A percentile compares a stretch with the other conserved stretches of the same genome.
phyloP scores from a whole-genome alignment of 768 basidiomycete genomes.

The Fomitopsis serialis region DNA sequence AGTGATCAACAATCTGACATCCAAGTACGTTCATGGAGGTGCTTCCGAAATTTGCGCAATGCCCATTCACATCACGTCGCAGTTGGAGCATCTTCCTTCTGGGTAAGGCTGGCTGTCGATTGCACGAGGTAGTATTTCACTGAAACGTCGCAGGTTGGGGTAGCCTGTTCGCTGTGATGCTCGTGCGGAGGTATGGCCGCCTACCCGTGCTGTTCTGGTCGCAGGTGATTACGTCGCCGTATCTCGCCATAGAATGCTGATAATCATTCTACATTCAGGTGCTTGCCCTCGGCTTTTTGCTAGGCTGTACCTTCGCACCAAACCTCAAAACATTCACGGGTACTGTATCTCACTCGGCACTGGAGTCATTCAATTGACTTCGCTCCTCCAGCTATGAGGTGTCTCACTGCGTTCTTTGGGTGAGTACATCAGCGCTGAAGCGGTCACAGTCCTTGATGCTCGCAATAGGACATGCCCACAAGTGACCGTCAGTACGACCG shows the following conservation, averaged over 20 bases:
- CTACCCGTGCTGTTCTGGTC: constrained; percentile 71
- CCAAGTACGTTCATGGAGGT: constrained; percentile 28
- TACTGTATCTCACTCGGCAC: constrained; percentile 12
- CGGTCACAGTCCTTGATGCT: neutral
- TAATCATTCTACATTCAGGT: too few species aligned
- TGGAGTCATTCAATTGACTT: neutral
- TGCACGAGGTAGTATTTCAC: neutral
- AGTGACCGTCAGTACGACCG: constrained; percentile 35
- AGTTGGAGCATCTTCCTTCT: constrained; percentile 66
- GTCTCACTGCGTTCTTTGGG: constrained; percentile 54
- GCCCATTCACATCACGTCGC: neutral
- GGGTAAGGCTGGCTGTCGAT: constrained; percentile 26
- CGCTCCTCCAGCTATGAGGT: constrained; percentile 45
- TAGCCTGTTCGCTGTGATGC: constrained; percentile 56
- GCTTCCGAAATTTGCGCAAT: too few species aligned
- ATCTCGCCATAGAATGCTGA: too few species aligned
- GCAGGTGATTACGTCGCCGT: too few species aligned
- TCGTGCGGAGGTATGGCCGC: constrained; percentile 58
- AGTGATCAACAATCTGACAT: constrained; percentile 58
- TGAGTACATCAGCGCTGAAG: constrained; percentile 19
- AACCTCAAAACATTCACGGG: constrained; percentile 53
- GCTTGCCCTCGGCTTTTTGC: constrained; percentile 49
- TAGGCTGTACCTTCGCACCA: constrained; percentile 57
- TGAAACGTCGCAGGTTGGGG: constrained; percentile 41
- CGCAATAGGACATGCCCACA: constrained; percentile 48